Conservation (phyloP, 2,329 filamentous ascomycete genomes). For the Trichoderma hamatum region DNA sequence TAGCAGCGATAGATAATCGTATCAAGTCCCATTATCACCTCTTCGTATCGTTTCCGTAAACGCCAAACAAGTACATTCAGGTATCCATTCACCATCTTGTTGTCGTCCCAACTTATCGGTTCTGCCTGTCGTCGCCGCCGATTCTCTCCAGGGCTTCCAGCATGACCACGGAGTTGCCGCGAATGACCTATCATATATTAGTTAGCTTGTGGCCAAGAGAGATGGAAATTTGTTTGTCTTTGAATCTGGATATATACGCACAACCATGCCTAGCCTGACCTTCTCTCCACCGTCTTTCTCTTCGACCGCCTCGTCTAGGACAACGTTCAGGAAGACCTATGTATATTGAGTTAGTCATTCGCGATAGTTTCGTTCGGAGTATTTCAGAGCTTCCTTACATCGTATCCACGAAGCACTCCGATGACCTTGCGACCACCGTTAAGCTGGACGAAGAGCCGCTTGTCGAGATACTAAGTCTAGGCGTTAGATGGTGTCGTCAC, state of each 20-base stretch:
- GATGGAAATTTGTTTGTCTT: neutral
- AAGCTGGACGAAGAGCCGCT: slow-evolving; percentile 94
- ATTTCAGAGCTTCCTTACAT: slow-evolving; percentile 63
- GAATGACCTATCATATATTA: slow-evolving; percentile 69
- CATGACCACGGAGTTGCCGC: slow-evolving; percentile 98
- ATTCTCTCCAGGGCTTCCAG: slow-evolving; percentile 79
- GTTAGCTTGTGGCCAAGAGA: neutral
- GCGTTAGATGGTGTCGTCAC: neutral
- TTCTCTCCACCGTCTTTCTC: slow-evolving; percentile 93
- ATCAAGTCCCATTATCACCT: slow-evolving; percentile 25
- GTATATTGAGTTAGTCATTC: slow-evolving; percentile 37
- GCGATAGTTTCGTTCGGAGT: slow-evolving; percentile 49
- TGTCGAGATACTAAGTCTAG: slow-evolving; percentile 87
- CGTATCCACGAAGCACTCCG: slow-evolving; percentile 90
- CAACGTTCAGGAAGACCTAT: slow-evolving; percentile 96
- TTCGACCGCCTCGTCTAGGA: slow-evolving; percentile 94
- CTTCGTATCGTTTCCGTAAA: slow-evolving; percentile 37
- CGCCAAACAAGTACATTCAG: slow-evolving; percentile 39
- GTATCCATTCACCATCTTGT: slow-evolving; percentile 26
- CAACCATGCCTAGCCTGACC: slow-evolving; percentile 87
- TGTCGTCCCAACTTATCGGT: slow-evolving; percentile 37
- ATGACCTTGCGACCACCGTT: slow-evolving; percentile 98
- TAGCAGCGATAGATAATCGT: slow-evolving; percentile 35
- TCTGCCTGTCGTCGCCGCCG: slow-evolving; percentile 59
- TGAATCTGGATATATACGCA: slow-evolving; percentile 52